phyloP scores from a whole-genome alignment of 1,284 basidiomycete genomes.

The Ceratobasidium sp. region DNA sequence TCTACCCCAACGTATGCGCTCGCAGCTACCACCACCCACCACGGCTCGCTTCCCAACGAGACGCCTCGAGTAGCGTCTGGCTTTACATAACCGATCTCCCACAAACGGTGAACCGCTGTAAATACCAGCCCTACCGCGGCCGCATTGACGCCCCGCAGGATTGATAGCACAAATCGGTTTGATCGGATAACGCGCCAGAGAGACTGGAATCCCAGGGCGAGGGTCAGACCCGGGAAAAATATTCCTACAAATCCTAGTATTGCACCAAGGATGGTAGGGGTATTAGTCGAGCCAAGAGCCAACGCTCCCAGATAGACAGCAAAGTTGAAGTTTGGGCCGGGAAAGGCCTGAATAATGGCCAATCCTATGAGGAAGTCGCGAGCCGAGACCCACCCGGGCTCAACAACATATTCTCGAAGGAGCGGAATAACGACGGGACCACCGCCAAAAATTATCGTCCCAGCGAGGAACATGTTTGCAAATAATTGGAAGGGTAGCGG shows the following conservation, averaged over 20 bases:
- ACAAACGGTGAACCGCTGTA: slow-evolving; percentile 62
- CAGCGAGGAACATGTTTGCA: slow-evolving; percentile 55
- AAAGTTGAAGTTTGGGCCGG: slow-evolving; percentile 67
- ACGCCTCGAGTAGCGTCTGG: slow-evolving; percentile 45
- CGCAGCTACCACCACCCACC: slow-evolving; percentile 54
- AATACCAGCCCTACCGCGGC: slow-evolving; percentile 62
- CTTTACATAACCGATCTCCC: slow-evolving; percentile 45
- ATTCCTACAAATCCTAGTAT: slow-evolving; percentile 59
- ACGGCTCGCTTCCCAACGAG: slow-evolving; percentile 52
- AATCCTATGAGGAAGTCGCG: slow-evolving; percentile 65
- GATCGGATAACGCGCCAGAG: slow-evolving; percentile 56
- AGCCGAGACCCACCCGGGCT: slow-evolving; percentile 58
- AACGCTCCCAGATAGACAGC: slow-evolving; percentile 63
- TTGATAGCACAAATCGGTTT: slow-evolving; percentile 51
- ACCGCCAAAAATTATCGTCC: slow-evolving; percentile 65
- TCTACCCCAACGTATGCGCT: slow-evolving; percentile 47
- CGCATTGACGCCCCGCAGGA: slow-evolving; percentile 62
- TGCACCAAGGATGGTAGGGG: slow-evolving; percentile 52
- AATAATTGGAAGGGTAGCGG: slow-evolving; percentile 51
- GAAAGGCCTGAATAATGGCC: slow-evolving; percentile 60
- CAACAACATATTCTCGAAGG: slow-evolving; percentile 62
- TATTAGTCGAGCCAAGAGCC: slow-evolving; percentile 46
- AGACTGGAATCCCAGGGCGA: slow-evolving; percentile 60
- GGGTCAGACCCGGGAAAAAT: slow-evolving; percentile 59
- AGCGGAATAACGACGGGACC: slow-evolving; percentile 67